Evolutionary conservation across 495 filamentous ascomycete genomes (phyloP).

Genomic region (Emericellopsis terricola): DNA sequence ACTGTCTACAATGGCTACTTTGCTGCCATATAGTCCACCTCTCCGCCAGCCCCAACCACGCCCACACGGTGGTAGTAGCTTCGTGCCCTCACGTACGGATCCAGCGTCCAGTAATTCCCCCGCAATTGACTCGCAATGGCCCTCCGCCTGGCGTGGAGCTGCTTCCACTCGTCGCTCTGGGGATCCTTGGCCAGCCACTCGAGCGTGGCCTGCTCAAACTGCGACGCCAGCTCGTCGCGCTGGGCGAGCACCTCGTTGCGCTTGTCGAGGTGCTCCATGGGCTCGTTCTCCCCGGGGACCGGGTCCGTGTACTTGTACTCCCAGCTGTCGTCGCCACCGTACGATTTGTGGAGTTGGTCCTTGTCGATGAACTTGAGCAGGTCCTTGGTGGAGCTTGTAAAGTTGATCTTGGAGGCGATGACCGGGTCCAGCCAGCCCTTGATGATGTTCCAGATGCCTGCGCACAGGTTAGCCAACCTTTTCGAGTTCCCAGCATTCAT

Average conservation of each 20-base stretch:
- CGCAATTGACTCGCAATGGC: constrained; percentile 39
- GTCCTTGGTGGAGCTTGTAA: constrained; percentile 69
- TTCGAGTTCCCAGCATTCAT: neutral
- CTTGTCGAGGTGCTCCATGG: constrained; percentile 46
- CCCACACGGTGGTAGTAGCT: constrained; percentile 59
- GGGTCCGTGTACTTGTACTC: constrained; percentile 68
- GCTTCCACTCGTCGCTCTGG: constrained; percentile 13
- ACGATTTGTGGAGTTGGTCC: constrained; percentile 53
- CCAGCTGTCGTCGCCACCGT: constrained; percentile 72
- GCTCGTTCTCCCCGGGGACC: constrained; percentile 44
- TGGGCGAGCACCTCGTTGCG: constrained; percentile 39
- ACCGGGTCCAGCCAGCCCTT: constrained; percentile 93
- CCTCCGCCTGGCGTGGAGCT: constrained; percentile 26
- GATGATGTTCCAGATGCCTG: constrained; percentile 75
- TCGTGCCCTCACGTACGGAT: constrained; percentile 56
- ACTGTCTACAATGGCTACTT: no score
- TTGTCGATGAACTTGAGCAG: constrained; percentile 56
- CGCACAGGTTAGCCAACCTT: constrained; percentile 1
- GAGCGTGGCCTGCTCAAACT: constrained; percentile 53
- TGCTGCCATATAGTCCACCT: constrained; percentile 29
- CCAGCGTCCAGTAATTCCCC: constrained; percentile 68
- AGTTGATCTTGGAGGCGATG: constrained; percentile 86
- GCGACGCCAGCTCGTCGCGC: constrained; percentile 40
- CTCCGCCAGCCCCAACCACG: constrained; percentile 44
- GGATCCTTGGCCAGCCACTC: constrained; percentile 36